These are phyloP conservation scores for Backusella australiensis DNA, from an alignment of 192 early-diverging fungal genomes.

Conservation along the genomic window DNA sequence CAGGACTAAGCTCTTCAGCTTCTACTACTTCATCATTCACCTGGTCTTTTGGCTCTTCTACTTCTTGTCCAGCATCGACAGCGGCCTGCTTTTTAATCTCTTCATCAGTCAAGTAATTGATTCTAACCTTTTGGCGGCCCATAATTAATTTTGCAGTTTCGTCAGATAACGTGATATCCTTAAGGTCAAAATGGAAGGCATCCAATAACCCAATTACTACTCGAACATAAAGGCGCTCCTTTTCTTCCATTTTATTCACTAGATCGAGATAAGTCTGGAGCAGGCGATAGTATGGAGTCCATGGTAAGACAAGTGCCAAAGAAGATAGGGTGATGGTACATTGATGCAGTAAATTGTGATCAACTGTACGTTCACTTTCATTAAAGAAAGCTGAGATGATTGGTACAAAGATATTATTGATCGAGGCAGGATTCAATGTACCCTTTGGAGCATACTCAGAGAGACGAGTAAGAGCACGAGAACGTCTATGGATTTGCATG, in stretches of 20 bases:
- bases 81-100: conserved; percentile 37
- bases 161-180: conserved; percentile 49
- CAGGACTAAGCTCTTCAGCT: conserved; percentile 31
- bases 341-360: conserved; percentile 83
- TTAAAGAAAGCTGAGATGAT: conserved; percentile 87
- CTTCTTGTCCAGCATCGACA: conserved; percentile 27
- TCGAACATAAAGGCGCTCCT: conserved; percentile 85
- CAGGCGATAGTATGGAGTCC: conserved; percentile 80
- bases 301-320: conserved; percentile 68
- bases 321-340: conserved; percentile 73
- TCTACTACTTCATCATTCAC: conserved; percentile 30
- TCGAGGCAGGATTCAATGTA: conserved; percentile 43
- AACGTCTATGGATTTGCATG: conserved; percentile 92
- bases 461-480: conserved; percentile 78
- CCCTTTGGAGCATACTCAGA: conserved; percentile 47
- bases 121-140: conserved; percentile 40
- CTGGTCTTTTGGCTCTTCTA: conserved; percentile 30
- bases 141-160: conserved; percentile 41
- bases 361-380: conserved; percentile 61
- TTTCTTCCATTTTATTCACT: conserved; percentile 58
- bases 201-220: conserved; percentile 81
- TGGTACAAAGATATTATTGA: conserved; percentile 79
- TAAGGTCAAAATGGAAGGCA: conserved; percentile 89
- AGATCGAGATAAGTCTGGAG: conserved; percentile 72
- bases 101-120: conserved; percentile 40